These are phyloP conservation scores for Calycina herbarum DNA, from an alignment of 2,329 filamentous ascomycete species.

Conservation along the genomic window DNA sequence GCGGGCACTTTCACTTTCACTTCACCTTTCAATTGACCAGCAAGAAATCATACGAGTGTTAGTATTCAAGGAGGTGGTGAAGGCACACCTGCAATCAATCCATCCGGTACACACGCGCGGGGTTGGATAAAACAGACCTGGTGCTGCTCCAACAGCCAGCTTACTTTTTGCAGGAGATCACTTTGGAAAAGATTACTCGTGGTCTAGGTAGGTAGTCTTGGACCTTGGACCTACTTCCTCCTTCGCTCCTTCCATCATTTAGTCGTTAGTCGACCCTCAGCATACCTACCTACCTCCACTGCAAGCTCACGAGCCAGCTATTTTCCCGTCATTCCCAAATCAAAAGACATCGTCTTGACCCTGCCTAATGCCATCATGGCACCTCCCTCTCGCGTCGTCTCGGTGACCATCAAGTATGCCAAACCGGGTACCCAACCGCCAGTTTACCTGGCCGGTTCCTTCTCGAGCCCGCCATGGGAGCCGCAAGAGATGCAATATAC, in stretches of 20 bases:
- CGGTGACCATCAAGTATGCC: constrained; percentile 53
- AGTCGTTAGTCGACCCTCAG: too few relatives aligned
- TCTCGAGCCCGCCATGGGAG: constrained; percentile 67
- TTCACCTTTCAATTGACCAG: neutral
- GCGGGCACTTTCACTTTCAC: neutral
- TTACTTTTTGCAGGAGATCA: neutral
- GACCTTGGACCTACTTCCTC: neutral
- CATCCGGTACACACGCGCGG: neutral
- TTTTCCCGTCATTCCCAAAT: neutral
- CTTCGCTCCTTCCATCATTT: neutral
- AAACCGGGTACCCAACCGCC: constrained; percentile 63
- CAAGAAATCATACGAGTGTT: neutral
- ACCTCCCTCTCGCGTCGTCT: constrained; percentile 9
- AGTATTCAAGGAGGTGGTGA: neutral
- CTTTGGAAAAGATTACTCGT: neutral
- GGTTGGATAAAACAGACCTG: neutral
- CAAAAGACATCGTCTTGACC: neutral
- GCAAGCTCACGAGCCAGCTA: neutral
- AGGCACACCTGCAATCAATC: neutral
- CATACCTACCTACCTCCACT: neutral
- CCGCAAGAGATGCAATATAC: constrained; percentile 63
- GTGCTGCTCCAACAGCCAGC: neutral
- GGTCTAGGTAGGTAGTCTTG: neutral
- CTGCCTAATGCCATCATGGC: constrained; percentile 23
- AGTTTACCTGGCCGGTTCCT: constrained; percentile 68